phyloP scores from a whole-genome alignment of 2,329 filamentous ascomycete species.

The Botrytis hyacinthi region DNA sequence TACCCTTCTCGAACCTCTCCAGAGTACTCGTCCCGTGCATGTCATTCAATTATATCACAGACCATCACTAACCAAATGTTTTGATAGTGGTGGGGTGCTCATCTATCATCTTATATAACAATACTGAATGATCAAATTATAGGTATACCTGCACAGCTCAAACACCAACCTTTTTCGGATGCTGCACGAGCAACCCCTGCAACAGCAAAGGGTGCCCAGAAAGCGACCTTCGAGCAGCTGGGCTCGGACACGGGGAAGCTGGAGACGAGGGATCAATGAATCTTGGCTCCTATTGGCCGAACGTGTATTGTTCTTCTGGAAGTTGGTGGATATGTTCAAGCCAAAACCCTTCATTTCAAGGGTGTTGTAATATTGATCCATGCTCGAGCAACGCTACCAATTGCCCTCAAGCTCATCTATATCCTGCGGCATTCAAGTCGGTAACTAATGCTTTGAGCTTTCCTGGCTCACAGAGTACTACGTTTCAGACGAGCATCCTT shows the following conservation, averaged over 20 bases:
- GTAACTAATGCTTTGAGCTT: neutral
- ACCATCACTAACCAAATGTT: neutral
- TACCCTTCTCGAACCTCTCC: neutral
- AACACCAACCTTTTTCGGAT: conserved; percentile 27
- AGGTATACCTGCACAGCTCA: conserved; percentile 27
- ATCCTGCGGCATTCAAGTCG: conserved; percentile 2
- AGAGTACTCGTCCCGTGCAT: neutral
- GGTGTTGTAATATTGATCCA: conserved; percentile 23
- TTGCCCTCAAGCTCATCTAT: neutral
- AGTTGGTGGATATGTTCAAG: conserved; percentile 23
- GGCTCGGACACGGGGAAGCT: conserved; percentile 17
- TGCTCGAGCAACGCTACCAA: conserved; percentile 11
- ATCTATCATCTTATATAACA: neutral
- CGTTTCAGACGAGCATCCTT: neutral
- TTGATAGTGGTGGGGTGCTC: neutral
- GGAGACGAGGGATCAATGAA: neutral
- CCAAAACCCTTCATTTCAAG: conserved; percentile 25
- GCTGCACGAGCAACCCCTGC: conserved; percentile 27
- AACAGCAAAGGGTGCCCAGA: conserved; percentile 24
- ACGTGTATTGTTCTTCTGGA: conserved; percentile 23
- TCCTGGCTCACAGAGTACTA: neutral
- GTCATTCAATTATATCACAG: neutral
- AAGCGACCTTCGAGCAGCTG: conserved; percentile 24
- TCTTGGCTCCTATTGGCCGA: conserved; percentile 24
- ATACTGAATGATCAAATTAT: neutral